Base-by-base conservation (phyloP, 305 asterid genomes). In the Lippia alba region DNA sequence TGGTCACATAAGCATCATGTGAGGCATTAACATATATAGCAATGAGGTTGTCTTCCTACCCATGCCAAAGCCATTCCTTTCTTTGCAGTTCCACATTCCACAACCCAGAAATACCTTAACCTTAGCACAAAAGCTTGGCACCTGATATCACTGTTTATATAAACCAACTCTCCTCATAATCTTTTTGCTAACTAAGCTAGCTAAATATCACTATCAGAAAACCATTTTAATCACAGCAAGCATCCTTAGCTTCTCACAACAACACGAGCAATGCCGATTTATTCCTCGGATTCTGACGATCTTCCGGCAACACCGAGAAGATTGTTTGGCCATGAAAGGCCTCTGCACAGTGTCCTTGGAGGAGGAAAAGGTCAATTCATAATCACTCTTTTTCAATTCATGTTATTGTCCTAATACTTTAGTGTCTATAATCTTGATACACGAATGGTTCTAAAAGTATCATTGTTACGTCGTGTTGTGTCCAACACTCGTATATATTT, bases 251-350 rank as follows among this genome's bases (percentile, higher is more conserved):
- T 14, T 10, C 66, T 30, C 15, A 4, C 30, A 51, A 7, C 0
- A 5, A 5, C 8, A 36, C 53, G 36, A 6, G 64, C 77, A 53
- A 91, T 89, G 96, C 83, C 96, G 11, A 81, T 69, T 58, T 84
- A 78, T 50, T 85, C 84, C 49, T 87, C 92, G 5, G 92, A 87
- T 74, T 87, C 96, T 48, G 93, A 87, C 46, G 93, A 82, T 40
- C 79, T 39, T 1, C 79, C 65, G 30, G 34, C 76, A 33, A 12
- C 69, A 24, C 77, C 80, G 0, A 74, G 40, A 69, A 80, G 85
- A 60, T 76, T 81, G 55, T 83, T 81, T 64, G 89, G 87, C 54
- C 91, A 77, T 45, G 76, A 82, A 17, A 91, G 76, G 70, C 72
- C 92, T 33, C 45, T 89, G 81, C 96, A 88, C 68, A 71, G 80